These are phyloP conservation scores for Petrea volubilis DNA, from an alignment of 257 asterid species.

Conservation along the genomic window DNA sequence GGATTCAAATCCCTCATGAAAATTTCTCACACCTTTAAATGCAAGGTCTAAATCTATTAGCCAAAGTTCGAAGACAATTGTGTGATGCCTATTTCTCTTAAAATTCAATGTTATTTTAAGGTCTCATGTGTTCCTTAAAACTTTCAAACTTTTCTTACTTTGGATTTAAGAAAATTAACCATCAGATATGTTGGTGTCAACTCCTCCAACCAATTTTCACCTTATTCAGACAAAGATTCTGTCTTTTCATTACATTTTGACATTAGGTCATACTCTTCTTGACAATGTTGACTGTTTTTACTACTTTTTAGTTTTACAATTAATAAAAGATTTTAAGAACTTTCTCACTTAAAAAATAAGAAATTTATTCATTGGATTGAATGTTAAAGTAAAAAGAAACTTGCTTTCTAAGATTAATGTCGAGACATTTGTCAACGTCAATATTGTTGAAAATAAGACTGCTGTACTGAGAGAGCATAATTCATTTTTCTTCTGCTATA, in stretches of 20 bases:
- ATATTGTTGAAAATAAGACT: neutral
- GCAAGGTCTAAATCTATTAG: no score
- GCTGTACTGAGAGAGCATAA: neutral
- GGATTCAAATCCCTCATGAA: no score
- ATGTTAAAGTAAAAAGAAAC: neutral
- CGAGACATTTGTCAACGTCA: neutral
- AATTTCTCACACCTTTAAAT: no score
- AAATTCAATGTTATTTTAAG: neutral
- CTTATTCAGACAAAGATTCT: constrained; percentile 31
- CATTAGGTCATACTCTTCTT: neutral
- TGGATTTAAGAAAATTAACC: constrained; percentile 19
- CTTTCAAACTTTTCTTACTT: constrained; percentile 25
- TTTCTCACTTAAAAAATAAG: constrained; percentile 21
- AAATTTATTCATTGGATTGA: neutral
- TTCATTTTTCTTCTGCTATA: neutral
- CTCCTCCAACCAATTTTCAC: neutral
- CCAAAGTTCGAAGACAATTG: no score
- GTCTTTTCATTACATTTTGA: neutral
- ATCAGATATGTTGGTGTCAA: neutral
- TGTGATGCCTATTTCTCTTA: neutral
- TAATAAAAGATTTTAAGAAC: neutral
- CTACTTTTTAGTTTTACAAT: neutral
- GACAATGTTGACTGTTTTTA: neutral
- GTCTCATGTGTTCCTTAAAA: neutral
- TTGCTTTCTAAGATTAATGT: neutral